Conservation (phyloP, 2,329 filamentous ascomycete species). For the Emergomyces orientalis region DNA sequence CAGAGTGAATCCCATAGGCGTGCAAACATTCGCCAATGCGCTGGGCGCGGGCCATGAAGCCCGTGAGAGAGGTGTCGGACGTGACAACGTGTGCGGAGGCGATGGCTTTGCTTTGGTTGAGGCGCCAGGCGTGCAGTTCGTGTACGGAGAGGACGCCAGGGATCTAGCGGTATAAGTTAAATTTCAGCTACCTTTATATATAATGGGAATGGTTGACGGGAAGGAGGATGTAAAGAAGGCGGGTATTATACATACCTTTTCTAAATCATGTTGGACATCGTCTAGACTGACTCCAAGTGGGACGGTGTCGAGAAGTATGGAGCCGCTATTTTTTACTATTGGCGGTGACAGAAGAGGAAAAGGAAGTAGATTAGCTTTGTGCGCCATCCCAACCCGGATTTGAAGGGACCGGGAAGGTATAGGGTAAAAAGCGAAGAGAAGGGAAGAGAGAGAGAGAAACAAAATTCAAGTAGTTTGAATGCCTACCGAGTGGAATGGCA, state of each 20-base stretch:
- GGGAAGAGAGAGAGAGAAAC: neutral
- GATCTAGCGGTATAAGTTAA: constrained; percentile 39
- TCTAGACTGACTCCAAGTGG: constrained; percentile 51
- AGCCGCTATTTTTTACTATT: constrained; percentile 32
- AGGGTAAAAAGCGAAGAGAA: neutral
- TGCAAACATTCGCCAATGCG: constrained; percentile 61
- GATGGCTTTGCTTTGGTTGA: constrained; percentile 60
- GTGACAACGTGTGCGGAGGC: constrained; percentile 62
- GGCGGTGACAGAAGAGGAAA: too few relatives aligned
- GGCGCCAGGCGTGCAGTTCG: constrained; percentile 64
- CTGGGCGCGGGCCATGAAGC: constrained; percentile 53
- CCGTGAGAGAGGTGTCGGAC: constrained; percentile 45
- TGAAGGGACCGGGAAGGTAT: neutral
- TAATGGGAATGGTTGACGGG: neutral
- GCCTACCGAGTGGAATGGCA: constrained; percentile 47
- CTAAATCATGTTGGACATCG: constrained; percentile 60
- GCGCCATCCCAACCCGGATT: neutral
- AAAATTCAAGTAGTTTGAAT: neutral
- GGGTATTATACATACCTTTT: constrained; percentile 41
- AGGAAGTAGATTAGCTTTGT: neutral
- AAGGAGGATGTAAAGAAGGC: neutral
- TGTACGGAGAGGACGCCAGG: constrained; percentile 58
- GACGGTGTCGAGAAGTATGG: constrained; percentile 59
- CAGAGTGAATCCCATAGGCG: constrained; percentile 63
- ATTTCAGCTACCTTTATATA: neutral